Base-by-base conservation (phyloP, 768 basidiomycete species). In the Panaeolus papilionaceus region DNA sequence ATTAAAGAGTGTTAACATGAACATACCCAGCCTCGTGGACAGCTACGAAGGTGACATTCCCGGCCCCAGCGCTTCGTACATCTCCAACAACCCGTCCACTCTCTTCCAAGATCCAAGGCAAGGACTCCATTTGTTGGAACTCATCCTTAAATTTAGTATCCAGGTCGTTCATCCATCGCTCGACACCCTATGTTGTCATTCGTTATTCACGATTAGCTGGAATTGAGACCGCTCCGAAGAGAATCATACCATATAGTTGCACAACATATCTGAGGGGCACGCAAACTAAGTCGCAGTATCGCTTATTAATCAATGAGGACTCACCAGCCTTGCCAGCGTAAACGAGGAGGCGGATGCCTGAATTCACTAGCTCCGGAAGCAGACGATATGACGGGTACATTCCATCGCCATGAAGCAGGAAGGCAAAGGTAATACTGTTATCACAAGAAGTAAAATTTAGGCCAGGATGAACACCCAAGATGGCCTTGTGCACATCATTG, bases 291-390 rank as follows among this genome's bases (percentile, higher is more conserved):
- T 40, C 39, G 39, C 39, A 5, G 39, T 28, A 54, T n/a, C 33
- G 14, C 7, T 66, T 37, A 26, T 66, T 6, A 2, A 66, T 64
- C 9, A 40, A 28, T 42, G 20, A 61, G 3, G 20, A 82, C 87
- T 69, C 71, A 91, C 92, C 83, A 73, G 93, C 92, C 70, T 92
- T 90, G 20, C 93, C 96, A 68, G 96, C 94, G 74, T 98, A 98
- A 51, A 98, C 89, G 38, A 98, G 80, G 49, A 99, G 79, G 65
- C 94, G 82, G 42, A 99, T 83, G 5, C 95, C 96, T 42, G 89
- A 87, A 62, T 95, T 85, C 51, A 99, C 81, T 39, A 99, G 83
- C 49, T 92, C 89, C 2, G 93, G 91, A 11, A 99, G 82, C 10
- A 98, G 83, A 38, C 79, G 78, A 0, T 94, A 92, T 38, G 89